Percentiles rank a stretch among this genome's conserved stretches.
Evolutionary conservation across 495 filamentous ascomycete species (phyloP).

Genomic region (Talaromyces stipitatus): DNA sequence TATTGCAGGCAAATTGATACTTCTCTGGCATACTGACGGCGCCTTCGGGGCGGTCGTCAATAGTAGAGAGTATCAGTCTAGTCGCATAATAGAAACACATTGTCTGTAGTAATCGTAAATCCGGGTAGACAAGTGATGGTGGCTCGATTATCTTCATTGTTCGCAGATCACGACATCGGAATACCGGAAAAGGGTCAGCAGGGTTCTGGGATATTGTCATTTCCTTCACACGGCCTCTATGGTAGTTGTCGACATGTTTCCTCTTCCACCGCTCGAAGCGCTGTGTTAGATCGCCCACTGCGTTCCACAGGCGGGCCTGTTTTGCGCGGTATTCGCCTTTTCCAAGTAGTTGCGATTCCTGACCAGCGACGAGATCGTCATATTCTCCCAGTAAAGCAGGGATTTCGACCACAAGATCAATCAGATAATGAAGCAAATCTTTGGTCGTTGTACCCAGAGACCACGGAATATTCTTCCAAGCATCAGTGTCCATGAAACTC

Average conservation of each 20-base stretch:
- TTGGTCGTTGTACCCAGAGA: conserved; percentile 31
- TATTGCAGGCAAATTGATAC: conserved; percentile 32
- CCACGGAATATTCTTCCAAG: conserved; percentile 41
- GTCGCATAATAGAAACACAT: conserved; percentile 35
- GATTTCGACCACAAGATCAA: conserved; percentile 34
- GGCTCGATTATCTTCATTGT: conserved; percentile 29
- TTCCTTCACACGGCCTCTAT: conserved; percentile 26
- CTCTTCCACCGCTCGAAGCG: conserved; percentile 28
- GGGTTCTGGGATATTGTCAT: conserved; percentile 11
- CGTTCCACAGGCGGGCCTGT: conserved; percentile 30
- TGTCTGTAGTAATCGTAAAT: conserved; percentile 34
- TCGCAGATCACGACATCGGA: conserved; percentile 30
- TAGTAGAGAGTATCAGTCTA: conserved; percentile 29
- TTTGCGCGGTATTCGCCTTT: conserved; percentile 30
- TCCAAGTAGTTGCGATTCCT: conserved; percentile 15
- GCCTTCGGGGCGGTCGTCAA: conserved; percentile 27
- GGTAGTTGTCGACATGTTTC: conserved; percentile 27
- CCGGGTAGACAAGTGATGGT: conserved; percentile 30
- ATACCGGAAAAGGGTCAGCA: conserved; percentile 26
- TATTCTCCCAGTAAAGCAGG: conserved; percentile 25
- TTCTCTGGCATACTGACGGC: conserved; percentile 27
- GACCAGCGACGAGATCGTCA: conserved; percentile 22
- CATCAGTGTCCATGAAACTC: conserved; percentile 29
- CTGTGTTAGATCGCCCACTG: conserved; percentile 24
- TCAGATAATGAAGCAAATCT: conserved; percentile 33